Evolutionary conservation across 192 early-diverging fungal species (phyloP).

Genomic region (Diversispora eburnea): DNA sequence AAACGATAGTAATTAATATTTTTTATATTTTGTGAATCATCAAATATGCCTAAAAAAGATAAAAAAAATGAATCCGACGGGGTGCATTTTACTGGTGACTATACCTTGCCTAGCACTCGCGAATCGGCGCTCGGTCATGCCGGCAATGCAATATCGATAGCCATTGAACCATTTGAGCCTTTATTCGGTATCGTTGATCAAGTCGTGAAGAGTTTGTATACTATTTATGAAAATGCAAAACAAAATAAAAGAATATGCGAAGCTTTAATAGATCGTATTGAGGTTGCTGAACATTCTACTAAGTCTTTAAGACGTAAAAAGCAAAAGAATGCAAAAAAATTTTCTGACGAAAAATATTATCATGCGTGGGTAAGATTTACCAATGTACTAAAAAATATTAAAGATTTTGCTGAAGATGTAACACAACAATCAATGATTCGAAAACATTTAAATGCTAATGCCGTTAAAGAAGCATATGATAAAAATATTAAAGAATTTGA

Average conservation of each 20-base stretch:
- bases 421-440: background rate
- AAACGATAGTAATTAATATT: too few relatives aligned
- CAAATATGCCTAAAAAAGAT: too few relatives aligned
- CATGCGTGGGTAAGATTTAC: background rate
- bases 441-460: constrained; percentile 6
- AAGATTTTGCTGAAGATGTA: background rate
- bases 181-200: background rate
- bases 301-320: background rate
- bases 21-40: too few relatives aligned
- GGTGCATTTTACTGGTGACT: too few relatives aligned
- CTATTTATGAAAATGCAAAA: background rate
- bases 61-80: too few relatives aligned
- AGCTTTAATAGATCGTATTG: constrained; percentile 6
- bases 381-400: constrained; percentile 9
- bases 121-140: too few relatives aligned
- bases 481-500: background rate
- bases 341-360: constrained; percentile 9
- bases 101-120: too few relatives aligned
- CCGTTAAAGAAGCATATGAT: background rate
- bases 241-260: constrained; percentile 7
- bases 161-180: background rate
- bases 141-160: too few relatives aligned
- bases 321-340: background rate
- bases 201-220: background rate
- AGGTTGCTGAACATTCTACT: background rate